Evolutionary conservation across 73 alveolate genomes (phyloP).

Genomic region (Paramecium caudatum): DNA sequence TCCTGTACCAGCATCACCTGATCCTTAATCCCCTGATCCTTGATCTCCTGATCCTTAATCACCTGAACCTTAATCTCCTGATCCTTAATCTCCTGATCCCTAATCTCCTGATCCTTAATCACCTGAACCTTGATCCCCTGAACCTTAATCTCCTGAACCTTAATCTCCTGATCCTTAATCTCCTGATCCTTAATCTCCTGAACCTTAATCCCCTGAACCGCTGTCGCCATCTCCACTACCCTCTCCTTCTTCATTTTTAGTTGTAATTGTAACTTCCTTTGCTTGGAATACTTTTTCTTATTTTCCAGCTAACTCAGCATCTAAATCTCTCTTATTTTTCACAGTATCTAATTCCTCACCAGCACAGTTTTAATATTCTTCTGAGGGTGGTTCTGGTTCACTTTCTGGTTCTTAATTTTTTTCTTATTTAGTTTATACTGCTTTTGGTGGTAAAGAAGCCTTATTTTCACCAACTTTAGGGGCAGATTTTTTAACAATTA

Average conservation of each 20-base stretch:
- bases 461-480: background rate
- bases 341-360: conserved; percentile 29
- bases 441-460: conserved; percentile 3
- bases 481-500: background rate
- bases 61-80: too few relatives aligned
- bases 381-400: conserved; percentile 5
- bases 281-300: background rate
- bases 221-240: background rate
- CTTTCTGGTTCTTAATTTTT: background rate
- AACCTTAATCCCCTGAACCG: background rate
- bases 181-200: background rate
- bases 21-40: too few relatives aligned
- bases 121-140: too few relatives aligned
- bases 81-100: too few relatives aligned
- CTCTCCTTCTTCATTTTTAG: background rate
- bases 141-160: too few relatives aligned
- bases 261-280: background rate
- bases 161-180: background rate
- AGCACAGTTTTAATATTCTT: conserved; percentile 19
- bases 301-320: background rate
- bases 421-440: too few relatives aligned
- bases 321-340: background rate
- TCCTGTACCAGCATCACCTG: too few relatives aligned
- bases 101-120: too few relatives aligned
- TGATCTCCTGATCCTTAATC: too few relatives aligned